These are phyloP conservation scores for Aspergillus fumigatiaffinis DNA, from an alignment of 2,329 filamentous ascomycete species.

Conservation along the genomic window DNA sequence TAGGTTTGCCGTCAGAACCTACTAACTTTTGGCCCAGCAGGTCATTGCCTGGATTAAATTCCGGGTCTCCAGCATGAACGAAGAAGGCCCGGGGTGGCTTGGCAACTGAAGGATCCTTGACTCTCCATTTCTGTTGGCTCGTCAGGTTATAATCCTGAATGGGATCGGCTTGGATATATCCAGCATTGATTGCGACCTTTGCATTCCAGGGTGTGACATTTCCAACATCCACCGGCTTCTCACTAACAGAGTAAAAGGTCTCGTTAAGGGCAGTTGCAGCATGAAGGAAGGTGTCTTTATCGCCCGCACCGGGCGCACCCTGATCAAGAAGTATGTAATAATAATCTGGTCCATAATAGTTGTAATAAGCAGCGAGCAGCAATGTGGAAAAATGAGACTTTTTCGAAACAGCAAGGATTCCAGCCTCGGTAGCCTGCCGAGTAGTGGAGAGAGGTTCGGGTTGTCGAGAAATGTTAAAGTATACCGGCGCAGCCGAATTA, in stretches of 20 bases:
- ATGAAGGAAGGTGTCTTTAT: slow-evolving; percentile 29
- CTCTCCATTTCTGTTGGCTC: slow-evolving; percentile 16
- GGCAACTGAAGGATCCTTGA: slow-evolving; percentile 15
- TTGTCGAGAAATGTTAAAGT: slow-evolving; percentile 39
- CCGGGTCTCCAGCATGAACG: slow-evolving; percentile 27
- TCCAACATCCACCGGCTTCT: slow-evolving; percentile 18
- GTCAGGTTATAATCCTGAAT: slow-evolving; percentile 26
- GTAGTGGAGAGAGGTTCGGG: slow-evolving; percentile 25
- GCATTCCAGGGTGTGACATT: slow-evolving; percentile 3
- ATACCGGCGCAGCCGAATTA: slow-evolving; percentile 19
- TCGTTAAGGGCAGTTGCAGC: slow-evolving; percentile 21
- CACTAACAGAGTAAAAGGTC: slow-evolving; percentile 24
- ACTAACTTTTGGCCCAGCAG: slow-evolving; percentile 21
- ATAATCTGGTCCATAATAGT: slow-evolving; percentile 26
- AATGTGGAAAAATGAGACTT: slow-evolving; percentile 27
- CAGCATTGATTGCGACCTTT: slow-evolving; percentile 8
- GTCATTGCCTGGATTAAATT: slow-evolving; percentile 28
- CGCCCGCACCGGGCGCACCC: slow-evolving; percentile 24
- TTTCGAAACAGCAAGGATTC: slow-evolving; percentile 32
- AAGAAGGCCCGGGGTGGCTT: slow-evolving; percentile 24
- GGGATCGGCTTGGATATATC: slow-evolving; percentile 23
- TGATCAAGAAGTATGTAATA: slow-evolving; percentile 29
- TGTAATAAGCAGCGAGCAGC: slow-evolving; percentile 33
- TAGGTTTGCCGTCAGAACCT: slow-evolving; percentile 19
- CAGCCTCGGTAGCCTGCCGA: slow-evolving; percentile 32